Evolutionary conservation across 164 flowering plant species (phyloP).

Genomic region (Vitis cinerea): DNA sequence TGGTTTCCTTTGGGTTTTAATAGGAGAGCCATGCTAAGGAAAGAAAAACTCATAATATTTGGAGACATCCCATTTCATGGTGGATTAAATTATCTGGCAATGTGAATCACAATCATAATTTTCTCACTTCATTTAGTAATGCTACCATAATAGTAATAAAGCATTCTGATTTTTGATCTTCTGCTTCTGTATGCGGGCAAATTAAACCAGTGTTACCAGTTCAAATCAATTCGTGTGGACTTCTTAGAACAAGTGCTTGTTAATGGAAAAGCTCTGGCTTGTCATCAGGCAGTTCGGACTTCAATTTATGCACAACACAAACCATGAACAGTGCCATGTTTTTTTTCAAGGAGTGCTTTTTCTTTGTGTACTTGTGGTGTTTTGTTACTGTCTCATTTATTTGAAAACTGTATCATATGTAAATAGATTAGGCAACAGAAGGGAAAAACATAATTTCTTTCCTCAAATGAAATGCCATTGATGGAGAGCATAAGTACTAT

Average conservation of each 20-base stretch:
- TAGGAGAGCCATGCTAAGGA: not conserved
- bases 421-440: not conserved
- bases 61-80: too few relatives aligned
- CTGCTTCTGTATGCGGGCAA: not conserved
- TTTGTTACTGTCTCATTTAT: conserved; percentile 7
- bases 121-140: not conserved
- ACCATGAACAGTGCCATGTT: conserved; percentile 31
- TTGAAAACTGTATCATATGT: not conserved
- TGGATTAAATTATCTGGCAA: not conserved
- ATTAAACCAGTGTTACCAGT: conserved; percentile 54
- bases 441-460: not conserved
- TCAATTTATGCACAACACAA: conserved; percentile 71
- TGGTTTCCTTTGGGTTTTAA: not conserved
- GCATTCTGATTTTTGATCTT: not conserved
- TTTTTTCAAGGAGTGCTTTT: not conserved
- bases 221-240: conserved; percentile 80
- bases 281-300: conserved; percentile 41
- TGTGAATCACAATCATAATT: not conserved
- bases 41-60: not conserved
- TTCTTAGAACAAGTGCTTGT: conserved; percentile 72
- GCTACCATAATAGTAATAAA: not conserved
- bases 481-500: not conserved
- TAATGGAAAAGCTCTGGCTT: conserved; percentile 59
- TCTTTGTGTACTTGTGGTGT: not conserved
- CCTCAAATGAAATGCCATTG: not conserved